Conservation (phyloP, 306 rosid species). For the Quercus aquifolioides region DNA sequence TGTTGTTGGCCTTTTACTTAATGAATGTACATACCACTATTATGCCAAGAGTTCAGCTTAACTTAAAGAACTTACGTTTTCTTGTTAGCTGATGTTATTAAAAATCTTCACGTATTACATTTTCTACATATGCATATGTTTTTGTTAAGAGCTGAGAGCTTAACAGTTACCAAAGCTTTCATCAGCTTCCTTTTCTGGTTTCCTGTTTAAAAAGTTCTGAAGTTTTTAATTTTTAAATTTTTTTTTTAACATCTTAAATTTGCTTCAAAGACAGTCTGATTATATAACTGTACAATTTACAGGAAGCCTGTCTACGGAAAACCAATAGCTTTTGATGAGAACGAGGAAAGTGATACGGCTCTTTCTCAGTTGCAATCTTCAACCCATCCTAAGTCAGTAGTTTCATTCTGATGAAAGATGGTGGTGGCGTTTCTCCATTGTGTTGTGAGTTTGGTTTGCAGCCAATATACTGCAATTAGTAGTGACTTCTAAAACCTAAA, state of each 20-base stretch:
- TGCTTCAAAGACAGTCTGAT: not conserved
- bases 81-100: not conserved
- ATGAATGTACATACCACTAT: not conserved
- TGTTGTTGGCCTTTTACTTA: not conserved
- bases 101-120: not conserved
- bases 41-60: not conserved
- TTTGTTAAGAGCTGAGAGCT: not conserved
- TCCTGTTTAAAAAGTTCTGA: not conserved
- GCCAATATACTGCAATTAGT: conserved; percentile 6
- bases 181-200: not conserved
- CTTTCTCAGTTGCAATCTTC: conserved; percentile 54
- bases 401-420: conserved; percentile 42
- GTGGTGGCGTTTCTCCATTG: conserved; percentile 3
- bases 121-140: not conserved
- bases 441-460: conserved; percentile 13
- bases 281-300: conserved; percentile 9
- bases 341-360: conserved; percentile 67
- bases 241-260: not conserved
- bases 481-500: conserved; percentile 1
- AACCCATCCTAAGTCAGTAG: conserved; percentile 49
- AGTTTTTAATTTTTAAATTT: too few species aligned
- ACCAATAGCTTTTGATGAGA: conserved; percentile 58
- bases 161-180: not conserved
- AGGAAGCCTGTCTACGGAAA: conserved; percentile 64
- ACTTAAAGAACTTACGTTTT: not conserved